Conservation (phyloP, 1,284 basidiomycete genomes). For the Ganoderma sp. region DNA sequence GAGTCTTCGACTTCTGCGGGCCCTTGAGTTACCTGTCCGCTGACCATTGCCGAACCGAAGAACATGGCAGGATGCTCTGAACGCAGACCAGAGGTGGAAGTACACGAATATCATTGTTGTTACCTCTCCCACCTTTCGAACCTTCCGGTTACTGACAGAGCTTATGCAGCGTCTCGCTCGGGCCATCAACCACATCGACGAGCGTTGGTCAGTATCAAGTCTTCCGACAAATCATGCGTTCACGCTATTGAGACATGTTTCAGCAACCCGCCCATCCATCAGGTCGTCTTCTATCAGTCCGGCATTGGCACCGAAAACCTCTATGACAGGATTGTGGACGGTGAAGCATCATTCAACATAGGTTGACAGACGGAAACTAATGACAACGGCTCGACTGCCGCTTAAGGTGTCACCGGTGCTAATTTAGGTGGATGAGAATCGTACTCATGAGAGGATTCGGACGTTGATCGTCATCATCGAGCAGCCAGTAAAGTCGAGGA, state of each 20-base stretch:
- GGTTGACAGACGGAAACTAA: neutral
- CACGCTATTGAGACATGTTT: neutral
- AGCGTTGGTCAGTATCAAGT: conserved; percentile 47
- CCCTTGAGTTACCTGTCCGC: neutral
- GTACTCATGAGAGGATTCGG: conserved; percentile 13
- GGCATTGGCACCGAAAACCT: conserved; percentile 69
- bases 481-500: conserved; percentile 73
- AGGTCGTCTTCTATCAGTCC: conserved; percentile 75
- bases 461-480: neutral
- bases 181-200: conserved; percentile 62
- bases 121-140: too few species aligned
- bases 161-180: conserved; percentile 51
- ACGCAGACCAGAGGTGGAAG: conserved; percentile 53
- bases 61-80: conserved; percentile 54
- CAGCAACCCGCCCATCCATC: conserved; percentile 56
- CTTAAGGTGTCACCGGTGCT: conserved; percentile 62
- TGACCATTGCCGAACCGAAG: conserved; percentile 25
- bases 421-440: conserved; percentile 52
- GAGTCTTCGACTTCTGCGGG: conserved; percentile 29
- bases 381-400: neutral
- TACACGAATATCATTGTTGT: conserved; percentile 68
- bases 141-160: neutral
- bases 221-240: neutral
- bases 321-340: conserved; percentile 51
- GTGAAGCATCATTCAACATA: conserved; percentile 27